These are phyloP conservation scores for Aspergillus nidulans DNA, from an alignment of 495 filamentous ascomycete genomes.

Conservation along the genomic window DNA sequence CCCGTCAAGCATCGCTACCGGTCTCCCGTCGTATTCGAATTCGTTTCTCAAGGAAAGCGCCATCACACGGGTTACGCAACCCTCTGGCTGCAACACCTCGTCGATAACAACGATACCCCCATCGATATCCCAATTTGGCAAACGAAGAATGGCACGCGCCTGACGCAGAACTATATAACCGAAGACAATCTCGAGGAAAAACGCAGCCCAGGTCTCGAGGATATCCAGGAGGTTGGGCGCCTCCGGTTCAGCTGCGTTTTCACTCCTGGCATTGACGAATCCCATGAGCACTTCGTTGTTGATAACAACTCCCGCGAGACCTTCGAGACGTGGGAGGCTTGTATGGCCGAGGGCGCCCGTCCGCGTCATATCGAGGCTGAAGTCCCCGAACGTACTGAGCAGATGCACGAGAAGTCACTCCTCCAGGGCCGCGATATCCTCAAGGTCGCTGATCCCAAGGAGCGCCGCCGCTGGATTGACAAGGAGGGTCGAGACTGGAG, in stretches of 20 bases:
- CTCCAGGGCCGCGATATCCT: conserved; percentile 75
- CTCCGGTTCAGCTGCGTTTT: conserved; percentile 74
- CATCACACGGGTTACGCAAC: conserved; percentile 68
- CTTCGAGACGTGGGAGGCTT: conserved; percentile 91
- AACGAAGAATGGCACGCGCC: conserved; percentile 63
- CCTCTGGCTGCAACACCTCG: conserved; percentile 80
- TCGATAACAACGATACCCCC: conserved; percentile 68
- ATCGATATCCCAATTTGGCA: conserved; percentile 86
- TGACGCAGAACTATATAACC: conserved; percentile 90
- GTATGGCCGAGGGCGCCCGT: conserved; percentile 78
- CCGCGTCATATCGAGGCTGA: conserved; percentile 59
- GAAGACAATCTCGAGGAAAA: conserved; percentile 57
- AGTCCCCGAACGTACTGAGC: conserved; percentile 59
- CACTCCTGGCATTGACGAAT: conserved; percentile 84
- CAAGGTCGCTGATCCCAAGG: conserved; percentile 59
- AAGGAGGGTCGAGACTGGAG: conserved; percentile 83
- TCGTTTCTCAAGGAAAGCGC: conserved; percentile 64
- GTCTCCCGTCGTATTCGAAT: conserved; percentile 83
- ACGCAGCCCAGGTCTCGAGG: conserved; percentile 59
- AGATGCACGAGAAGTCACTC: conserved; percentile 75
- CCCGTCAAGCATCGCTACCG: conserved; percentile 88
- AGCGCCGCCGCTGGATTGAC: conserved; percentile 72
- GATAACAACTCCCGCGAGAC: conserved; percentile 90
- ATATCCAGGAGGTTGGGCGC: conserved; percentile 74
- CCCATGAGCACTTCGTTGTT: conserved; percentile 75